A percentile compares a stretch with the other conserved stretches of the same genome.
Evolutionary conservation across 305 asterid species (phyloP).

Genomic region (Caryopteris hybrid): DNA sequence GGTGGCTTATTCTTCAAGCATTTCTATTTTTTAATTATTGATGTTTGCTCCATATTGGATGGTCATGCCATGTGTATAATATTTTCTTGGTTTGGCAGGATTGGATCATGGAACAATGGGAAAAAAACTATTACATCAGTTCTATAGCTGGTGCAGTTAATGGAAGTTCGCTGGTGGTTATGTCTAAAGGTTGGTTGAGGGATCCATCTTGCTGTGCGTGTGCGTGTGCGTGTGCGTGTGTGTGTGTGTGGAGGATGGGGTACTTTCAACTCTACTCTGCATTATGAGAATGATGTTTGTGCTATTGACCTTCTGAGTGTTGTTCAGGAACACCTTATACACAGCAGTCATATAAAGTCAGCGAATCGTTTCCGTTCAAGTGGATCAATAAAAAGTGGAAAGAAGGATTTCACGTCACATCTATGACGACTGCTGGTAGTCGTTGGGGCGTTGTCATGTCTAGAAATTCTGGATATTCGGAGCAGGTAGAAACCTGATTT

Average conservation of each 20-base stretch:
- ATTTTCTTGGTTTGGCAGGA: slow-evolving; percentile 38
- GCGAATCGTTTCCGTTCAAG: slow-evolving; percentile 82
- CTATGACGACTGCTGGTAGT: slow-evolving; percentile 84
- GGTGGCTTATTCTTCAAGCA: slow-evolving; percentile 34
- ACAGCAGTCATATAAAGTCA: slow-evolving; percentile 76
- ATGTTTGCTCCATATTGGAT: no score
- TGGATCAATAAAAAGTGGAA: slow-evolving; percentile 87
- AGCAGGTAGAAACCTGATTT: slow-evolving; percentile 45
- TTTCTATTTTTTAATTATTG: no score
- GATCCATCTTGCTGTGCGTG: background rate
- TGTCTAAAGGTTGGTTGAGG: slow-evolving; percentile 83
- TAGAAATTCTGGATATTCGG: slow-evolving; percentile 68
- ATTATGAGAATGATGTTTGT: no score
- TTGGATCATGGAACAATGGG: slow-evolving; percentile 99
- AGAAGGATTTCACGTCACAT: slow-evolving; percentile 82
- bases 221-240: background rate
- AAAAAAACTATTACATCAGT: slow-evolving; percentile 91
- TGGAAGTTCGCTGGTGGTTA: slow-evolving; percentile 92
- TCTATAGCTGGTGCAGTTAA: slow-evolving; percentile 96
- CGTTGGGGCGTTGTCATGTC: slow-evolving; percentile 94
- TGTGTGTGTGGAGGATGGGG: no score
- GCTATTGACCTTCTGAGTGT: no score
- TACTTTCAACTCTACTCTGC: no score
- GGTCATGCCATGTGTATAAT: no score
- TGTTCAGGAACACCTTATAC: slow-evolving; percentile 75